Evolutionary conservation across 2,329 filamentous ascomycete species (phyloP), one percentile per base, ranked within the genome.

Genomic region (Colletotrichum endophyticum): DNA sequence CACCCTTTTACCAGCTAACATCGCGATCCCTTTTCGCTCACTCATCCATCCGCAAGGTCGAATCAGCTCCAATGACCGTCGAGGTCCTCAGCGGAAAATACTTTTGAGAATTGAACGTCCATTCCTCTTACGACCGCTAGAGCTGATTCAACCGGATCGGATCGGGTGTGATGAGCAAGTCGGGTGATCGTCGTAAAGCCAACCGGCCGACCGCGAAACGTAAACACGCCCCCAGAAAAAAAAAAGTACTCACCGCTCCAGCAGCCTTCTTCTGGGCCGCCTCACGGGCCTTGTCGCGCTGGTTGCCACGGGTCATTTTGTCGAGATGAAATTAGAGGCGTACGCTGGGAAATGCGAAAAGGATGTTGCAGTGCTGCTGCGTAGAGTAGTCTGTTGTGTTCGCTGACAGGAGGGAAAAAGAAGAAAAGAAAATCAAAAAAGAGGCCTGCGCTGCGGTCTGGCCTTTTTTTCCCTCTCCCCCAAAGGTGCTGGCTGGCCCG

Each of bases 261-360:
- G 92, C 88, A 83, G 90, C 85, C 82, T 93, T 92, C 89, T 98
- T 96, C 83, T 93, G 91, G 86, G 92, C 95, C 88, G 96, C 97
- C 88, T 96, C 95, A 78, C 96, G 94, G 82, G 95, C 94, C 89
- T 96, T 96, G 79, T 99, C 96, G 83, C 96, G 94, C 90, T 99
- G 96, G 86, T 99, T 99, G 81, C 96, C 96, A 86, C 96, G 95
- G 81, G 96, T 93, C 96, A 99, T 99, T 53, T 36, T 81, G 28
- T 49, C 53, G 6, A 66, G 19, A 13, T 22, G 15, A 5, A 53
- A 44, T n/a, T 22, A 22, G 12, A n/a, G 28, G 25, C n/a, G 44
- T 32, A 9, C 25, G 27, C 22, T 59, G 56, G 27, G 19, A 34
- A 63, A 36, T 34, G 15, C 62, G n/a, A 62, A 22, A 49, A 70